Conservation (phyloP, 345 rosid species). For the Eucalyptus sp. region DNA sequence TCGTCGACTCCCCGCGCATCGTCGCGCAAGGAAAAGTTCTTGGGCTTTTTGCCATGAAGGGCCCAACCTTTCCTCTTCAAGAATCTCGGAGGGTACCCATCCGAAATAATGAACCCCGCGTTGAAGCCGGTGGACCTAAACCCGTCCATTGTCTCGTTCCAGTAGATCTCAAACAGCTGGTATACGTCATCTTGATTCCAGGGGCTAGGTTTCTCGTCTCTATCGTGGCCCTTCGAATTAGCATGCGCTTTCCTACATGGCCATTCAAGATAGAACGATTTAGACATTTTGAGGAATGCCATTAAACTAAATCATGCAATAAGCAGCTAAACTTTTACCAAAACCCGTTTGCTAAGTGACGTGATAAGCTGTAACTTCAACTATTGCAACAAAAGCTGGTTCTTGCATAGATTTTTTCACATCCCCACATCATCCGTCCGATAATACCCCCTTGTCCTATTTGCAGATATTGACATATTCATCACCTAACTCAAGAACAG, state of each 20-base stretch:
- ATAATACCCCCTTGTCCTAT: too few relatives aligned
- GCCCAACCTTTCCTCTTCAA: slow-evolving; percentile 37
- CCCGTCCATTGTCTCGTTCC: not conserved
- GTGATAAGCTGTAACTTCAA: too few relatives aligned
- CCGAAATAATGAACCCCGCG: slow-evolving; percentile 32
- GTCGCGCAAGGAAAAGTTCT: slow-evolving; percentile 13
- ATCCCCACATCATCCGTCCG: too few relatives aligned
- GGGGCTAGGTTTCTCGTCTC: slow-evolving; percentile 10
- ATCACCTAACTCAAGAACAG: too few relatives aligned
- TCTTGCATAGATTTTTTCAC: too few relatives aligned
- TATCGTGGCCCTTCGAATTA: slow-evolving; percentile 1
- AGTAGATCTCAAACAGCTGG: slow-evolving; percentile 19
- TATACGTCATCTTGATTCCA: slow-evolving; percentile 5
- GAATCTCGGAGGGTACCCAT: slow-evolving; percentile 36
- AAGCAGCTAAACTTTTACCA: not conserved
- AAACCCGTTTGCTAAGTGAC: slow-evolving; percentile 3
- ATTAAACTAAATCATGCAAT: not conserved
- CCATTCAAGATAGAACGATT: not conserved
- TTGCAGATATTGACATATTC: too few relatives aligned
- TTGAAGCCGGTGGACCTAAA: not conserved
- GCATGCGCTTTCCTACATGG: slow-evolving; percentile 27
- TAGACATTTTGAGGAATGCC: not conserved
- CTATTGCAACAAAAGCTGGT: too few relatives aligned
- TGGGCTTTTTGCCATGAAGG: slow-evolving; percentile 3
- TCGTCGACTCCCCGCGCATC: slow-evolving; percentile 39